Evolutionary conservation across 768 basidiomycete genomes (phyloP).

Genomic region (Cystofilobasidium bisporidii): DNA sequence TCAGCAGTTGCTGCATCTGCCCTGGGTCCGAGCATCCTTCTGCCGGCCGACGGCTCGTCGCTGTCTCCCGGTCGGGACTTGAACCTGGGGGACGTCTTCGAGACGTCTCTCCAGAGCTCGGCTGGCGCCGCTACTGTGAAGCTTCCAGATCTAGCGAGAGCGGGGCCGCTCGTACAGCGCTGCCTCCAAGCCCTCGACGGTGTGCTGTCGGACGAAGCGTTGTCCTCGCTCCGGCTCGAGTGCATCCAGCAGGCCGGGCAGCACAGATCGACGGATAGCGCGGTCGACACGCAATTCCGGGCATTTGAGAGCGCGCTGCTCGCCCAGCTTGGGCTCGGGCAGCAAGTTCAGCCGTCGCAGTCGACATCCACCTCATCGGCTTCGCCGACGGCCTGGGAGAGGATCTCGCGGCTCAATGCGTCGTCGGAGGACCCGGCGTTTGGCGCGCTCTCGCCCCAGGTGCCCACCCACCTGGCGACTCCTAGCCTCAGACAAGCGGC

Average conservation of each 20-base stretch:
- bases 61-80: no score
- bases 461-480: no score
- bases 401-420: neutral
- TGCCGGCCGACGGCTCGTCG: no score
- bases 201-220: conserved; percentile 50
- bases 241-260: conserved; percentile 50
- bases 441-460: conserved; percentile 23
- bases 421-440: conserved; percentile 28
- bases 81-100: conserved; percentile 43
- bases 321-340: neutral
- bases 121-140: conserved; percentile 50
- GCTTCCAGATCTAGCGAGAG: conserved; percentile 47
- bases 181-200: conserved; percentile 57
- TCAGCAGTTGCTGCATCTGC: neutral
- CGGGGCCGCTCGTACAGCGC: conserved; percentile 51
- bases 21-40: no score
- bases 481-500: no score
- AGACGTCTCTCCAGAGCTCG: conserved; percentile 47
- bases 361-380: conserved; percentile 24
- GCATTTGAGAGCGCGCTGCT: conserved; percentile 33
- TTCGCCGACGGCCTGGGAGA: conserved; percentile 9
- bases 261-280: conserved; percentile 28
- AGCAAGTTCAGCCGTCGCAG: neutral
- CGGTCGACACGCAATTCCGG: conserved; percentile 49
- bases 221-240: conserved; percentile 54